These are phyloP conservation scores for Coniochaeta prunicola DNA, from an alignment of 2,329 filamentous ascomycete species.

Conservation along the genomic window DNA sequence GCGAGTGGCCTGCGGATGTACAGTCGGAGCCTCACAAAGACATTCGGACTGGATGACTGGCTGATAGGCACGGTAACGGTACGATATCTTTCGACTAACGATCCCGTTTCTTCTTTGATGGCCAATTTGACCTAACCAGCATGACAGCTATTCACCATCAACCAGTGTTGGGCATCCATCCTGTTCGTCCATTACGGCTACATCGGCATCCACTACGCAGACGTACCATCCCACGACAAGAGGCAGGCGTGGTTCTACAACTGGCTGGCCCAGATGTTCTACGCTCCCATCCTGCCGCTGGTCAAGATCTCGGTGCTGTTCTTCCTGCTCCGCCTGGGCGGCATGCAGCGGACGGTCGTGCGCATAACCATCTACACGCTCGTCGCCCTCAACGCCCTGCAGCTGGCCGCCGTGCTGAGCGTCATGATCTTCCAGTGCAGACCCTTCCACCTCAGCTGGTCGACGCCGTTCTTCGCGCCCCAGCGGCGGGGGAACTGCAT, in stretches of 20 bases:
- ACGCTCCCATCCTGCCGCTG: slow-evolving; percentile 37
- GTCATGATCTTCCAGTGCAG: slow-evolving; percentile 24
- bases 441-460: slow-evolving; percentile 13
- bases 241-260: slow-evolving; percentile 16
- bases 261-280: slow-evolving; percentile 30
- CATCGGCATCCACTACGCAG: slow-evolving; percentile 11
- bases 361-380: slow-evolving; percentile 20
- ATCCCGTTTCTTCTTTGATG: not conserved
- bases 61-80: not conserved
- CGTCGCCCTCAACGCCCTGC: slow-evolving; percentile 20
- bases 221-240: slow-evolving; percentile 9
- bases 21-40: not conserved
- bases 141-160: not conserved
- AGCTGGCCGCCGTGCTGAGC: slow-evolving; percentile 21
- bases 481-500: slow-evolving; percentile 15
- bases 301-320: slow-evolving; percentile 37
- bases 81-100: not conserved
- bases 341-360: slow-evolving; percentile 23
- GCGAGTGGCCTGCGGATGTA: not conserved
- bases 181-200: slow-evolving; percentile 5
- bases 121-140: not conserved
- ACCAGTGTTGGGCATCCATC: not conserved
- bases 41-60: not conserved
- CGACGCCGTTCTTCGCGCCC: not conserved
- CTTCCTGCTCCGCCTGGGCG: slow-evolving; percentile 34